Evolutionary conservation across 192 early-diverging fungal genomes (phyloP).

Genomic region (Rhizoclosmatium globosum): DNA sequence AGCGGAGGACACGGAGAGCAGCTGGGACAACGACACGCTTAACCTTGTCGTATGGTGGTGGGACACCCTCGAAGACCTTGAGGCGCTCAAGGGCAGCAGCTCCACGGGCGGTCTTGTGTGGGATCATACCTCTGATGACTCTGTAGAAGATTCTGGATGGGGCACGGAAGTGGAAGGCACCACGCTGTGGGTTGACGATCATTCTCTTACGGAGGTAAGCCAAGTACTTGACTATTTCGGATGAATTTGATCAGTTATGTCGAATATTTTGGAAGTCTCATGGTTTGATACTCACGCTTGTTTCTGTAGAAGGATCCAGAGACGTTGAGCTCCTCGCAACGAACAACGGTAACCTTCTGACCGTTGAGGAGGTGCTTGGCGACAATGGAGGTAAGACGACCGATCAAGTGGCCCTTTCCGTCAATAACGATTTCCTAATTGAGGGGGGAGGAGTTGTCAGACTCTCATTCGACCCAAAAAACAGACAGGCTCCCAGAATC

Average conservation of each 20-base stretch:
- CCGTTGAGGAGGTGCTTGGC: constrained; percentile 98
- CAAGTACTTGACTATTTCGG: constrained; percentile 84
- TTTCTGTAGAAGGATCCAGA: constrained; percentile 99
- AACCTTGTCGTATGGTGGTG: constrained; percentile 94
- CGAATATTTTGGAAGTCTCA: not conserved
- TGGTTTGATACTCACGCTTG: constrained; percentile 80
- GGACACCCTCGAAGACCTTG: constrained; percentile 99
- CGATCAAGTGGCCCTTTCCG: constrained; percentile 98
- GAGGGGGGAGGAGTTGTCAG: not conserved
- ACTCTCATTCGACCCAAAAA: not conserved
- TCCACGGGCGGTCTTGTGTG: constrained; percentile 99
- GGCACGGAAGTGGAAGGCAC: constrained; percentile 99
- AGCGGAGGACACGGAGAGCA: constrained; percentile 95
- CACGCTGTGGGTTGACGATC: constrained; percentile 94
- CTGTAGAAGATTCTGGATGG: constrained; percentile 98
- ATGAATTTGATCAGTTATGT: not conserved
- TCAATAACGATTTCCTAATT: constrained; percentile 96
- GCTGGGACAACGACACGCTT: constrained; percentile 98
- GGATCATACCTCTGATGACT: constrained; percentile 97
- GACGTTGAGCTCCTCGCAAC: constrained; percentile 99
- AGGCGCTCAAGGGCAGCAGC: constrained; percentile 95
- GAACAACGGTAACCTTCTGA: constrained; percentile 96
- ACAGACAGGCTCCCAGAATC: not conserved
- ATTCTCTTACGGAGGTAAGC: constrained; percentile 98
- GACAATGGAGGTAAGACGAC: constrained; percentile 96